phyloP scores from a whole-genome alignment of 2,329 filamentous ascomycete genomes.

The Drechslerella dactyloides region DNA sequence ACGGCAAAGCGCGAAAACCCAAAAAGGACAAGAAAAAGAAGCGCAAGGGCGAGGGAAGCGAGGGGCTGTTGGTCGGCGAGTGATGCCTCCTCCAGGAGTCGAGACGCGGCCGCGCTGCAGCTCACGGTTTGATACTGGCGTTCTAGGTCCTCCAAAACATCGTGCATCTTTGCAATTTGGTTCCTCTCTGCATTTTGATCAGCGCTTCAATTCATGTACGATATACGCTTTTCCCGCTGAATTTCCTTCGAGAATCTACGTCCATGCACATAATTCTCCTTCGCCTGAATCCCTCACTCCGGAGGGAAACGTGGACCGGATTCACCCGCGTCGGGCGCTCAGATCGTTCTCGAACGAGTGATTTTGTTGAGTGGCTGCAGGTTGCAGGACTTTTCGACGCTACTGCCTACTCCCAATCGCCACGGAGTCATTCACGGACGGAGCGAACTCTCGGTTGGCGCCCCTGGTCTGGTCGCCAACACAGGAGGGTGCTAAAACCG shows the following conservation, averaged over 20 bases:
- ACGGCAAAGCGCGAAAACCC: conserved; percentile 25
- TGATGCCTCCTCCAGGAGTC: background rate
- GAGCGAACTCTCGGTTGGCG: conserved; percentile 11
- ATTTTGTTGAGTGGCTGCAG: background rate
- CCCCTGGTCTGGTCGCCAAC: conserved; percentile 43
- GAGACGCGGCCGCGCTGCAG: background rate
- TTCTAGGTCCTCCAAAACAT: conserved; percentile 18
- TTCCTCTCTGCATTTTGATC: conserved; percentile 25
- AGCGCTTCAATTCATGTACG: conserved; percentile 41
- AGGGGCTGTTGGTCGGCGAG: conserved; percentile 25
- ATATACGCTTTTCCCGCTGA: conserved; percentile 20
- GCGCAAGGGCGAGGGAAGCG: conserved; percentile 13
- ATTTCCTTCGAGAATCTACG: conserved; percentile 7
- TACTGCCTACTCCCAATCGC: conserved; percentile 5
- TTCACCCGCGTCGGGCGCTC: conserved; percentile 12
- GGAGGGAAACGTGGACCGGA: background rate
- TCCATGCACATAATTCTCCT: conserved; percentile 4
- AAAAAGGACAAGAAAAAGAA: conserved; percentile 51
- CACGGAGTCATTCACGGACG: conserved; percentile 15
- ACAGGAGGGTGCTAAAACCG: conserved; percentile 38
- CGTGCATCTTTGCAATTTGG: conserved; percentile 4
- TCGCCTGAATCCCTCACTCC: conserved; percentile 2
- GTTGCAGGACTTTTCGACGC: background rate
- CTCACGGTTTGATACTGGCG: conserved; percentile 35
- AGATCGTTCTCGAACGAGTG: conserved; percentile 11